Evolutionary conservation across 495 filamentous ascomycete species (phyloP), one percentile per base, ranked within the genome.

Genomic region (Penicillium samsonianum): DNA sequence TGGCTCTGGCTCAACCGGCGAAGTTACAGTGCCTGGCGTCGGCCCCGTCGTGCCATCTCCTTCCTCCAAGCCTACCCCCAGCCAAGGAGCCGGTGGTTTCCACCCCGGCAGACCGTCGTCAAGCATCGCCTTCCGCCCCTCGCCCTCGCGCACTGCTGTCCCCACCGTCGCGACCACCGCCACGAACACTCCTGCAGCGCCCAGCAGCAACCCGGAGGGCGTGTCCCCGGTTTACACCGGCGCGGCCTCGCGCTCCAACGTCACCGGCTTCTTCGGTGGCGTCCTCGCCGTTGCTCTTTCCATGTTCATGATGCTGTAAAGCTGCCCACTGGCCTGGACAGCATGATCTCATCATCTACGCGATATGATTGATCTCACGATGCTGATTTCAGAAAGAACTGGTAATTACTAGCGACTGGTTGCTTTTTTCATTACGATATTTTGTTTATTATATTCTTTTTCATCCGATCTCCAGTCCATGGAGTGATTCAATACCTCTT

Each of bases 141-240:
- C 62, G 20, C 22, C 49, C 16, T 41, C 49, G 7, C 49, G 16
- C 23, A 51, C 49, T 5, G 19, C 23, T 4, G 50, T 19, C 0
- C 17, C 22, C 37, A 31, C 50, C 8, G n/a, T 10, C 25, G 14
- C 35, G n/a, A 31, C 33, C 10, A 63, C 60, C 25, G 55, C 41
- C 3, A 57, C 59, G 25, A 51, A 44, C 28, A 53, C 30, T 9
- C 37, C 58, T 4, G 54, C 42, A 14, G 50, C 33, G 8, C 69
- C 67, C 26, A 72, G 54, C 54, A 44, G 38, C 55, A 51, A 37
- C 25, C 52, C 48, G 14, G 64, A 61, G 23, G 59, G 58, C 42
- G 60, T 53, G 22, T 52, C 63, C 23, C 65, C 70, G 1, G 49
- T 67, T 2, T 71, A 63, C 52, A 73, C 63, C 0, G 68, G 67